Percentiles rank a stretch among this genome's conserved stretches.
Evolutionary conservation across 2,329 filamentous ascomycete species (phyloP).

Genomic region (Aspergillus felis): DNA sequence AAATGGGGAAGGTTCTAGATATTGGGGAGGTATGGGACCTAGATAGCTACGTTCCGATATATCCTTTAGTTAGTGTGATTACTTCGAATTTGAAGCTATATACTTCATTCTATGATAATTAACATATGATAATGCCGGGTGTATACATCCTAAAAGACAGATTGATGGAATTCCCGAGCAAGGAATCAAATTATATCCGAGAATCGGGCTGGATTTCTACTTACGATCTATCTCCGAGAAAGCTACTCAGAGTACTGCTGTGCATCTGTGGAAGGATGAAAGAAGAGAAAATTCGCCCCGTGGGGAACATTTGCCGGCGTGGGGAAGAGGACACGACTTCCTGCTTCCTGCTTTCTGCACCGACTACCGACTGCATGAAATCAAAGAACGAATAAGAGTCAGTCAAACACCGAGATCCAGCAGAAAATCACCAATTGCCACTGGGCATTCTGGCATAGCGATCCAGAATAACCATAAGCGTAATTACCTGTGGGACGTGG

Average conservation of each 20-base stretch:
- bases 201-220: not conserved
- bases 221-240: not conserved
- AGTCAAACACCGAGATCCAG: no score
- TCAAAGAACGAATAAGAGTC: not conserved
- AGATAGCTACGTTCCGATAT: not conserved
- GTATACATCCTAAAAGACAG: not conserved
- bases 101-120: not conserved
- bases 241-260: not conserved
- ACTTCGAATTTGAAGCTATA: not conserved
- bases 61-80: no score
- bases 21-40: slow-evolving; percentile 21
- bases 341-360: no score
- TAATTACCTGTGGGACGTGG: not conserved
- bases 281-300: no score
- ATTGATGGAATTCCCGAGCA: not conserved
- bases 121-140: no score
- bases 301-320: not conserved
- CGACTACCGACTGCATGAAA: no score
- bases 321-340: not conserved
- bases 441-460: not conserved
- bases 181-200: not conserved
- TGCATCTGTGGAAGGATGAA: no score
- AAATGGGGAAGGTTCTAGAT: slow-evolving; percentile 19
- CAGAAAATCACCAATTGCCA: not conserved
- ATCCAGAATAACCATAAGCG: no score